Base-by-base conservation (phyloP, 208 protist genomes). In the Leishmania lainsoni region DNA sequence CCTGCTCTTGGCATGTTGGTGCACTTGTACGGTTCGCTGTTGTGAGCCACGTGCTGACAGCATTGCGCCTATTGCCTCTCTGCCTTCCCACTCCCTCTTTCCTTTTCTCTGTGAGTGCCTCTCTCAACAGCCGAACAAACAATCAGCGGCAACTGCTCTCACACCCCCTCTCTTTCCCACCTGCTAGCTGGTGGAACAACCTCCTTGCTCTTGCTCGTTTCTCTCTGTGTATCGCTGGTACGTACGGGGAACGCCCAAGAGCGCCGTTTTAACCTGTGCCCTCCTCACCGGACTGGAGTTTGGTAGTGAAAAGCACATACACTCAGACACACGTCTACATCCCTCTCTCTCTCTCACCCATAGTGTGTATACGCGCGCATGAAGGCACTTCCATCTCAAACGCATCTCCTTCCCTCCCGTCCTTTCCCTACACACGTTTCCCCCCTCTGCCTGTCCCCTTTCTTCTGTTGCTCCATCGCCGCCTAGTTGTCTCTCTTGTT, bases 401-500 rank as follows among this genome's bases (percentile, higher is more conserved):
- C 20, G 22, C n/a, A 63, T 63, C 35, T 39, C 29, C n/a, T n/a
- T 12, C 29, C 29, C 48, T 39, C 6, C 32, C 32, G 8, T 42
- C 9, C 42, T 12, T 1, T 22, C 68, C 42, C 17, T 4, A 52
- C 17, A 32, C 35, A n/a, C 32, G 17, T 51, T 9, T 3, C 42
- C 45, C 16, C 9, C 17, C 12, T 3, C 3, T 26, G 5, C 42
- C 42, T 48, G 17, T 22, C 20, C 35, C n/a, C 68, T 17, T 71
- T 17, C 1, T 63, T 63, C 3, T 5, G 20, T n/a, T 8, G 20
- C 68, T 72, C 68, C 9, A 72, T 22, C 45, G 54, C 71, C 26
- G 4, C 26, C 35, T 26, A 32, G 61, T 76, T 49, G 5, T 76
- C 32, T 77, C 79, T 85, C 85, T 84, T 51, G 58, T 78, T 77